phyloP scores from a whole-genome alignment of 495 filamentous ascomycete genomes.

The Diplogelasinospora grovesii region DNA sequence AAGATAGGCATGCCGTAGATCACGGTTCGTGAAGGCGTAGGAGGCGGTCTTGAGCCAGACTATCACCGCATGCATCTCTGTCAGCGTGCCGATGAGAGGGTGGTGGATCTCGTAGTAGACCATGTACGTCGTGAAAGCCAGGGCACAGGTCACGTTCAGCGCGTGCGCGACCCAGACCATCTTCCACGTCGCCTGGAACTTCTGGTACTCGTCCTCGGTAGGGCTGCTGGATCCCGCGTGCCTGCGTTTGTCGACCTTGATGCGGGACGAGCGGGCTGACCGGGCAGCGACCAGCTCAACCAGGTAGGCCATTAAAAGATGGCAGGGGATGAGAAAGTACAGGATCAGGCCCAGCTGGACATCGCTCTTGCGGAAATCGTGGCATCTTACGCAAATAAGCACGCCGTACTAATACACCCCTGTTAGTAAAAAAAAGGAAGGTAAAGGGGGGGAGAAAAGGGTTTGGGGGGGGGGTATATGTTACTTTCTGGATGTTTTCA shows the following conservation, averaged over 20 bases:
- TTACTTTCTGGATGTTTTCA: slow-evolving; percentile 97
- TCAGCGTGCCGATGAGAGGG: slow-evolving; percentile 85
- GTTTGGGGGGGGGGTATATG: too few relatives aligned
- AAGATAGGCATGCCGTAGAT: slow-evolving; percentile 82
- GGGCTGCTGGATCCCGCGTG: slow-evolving; percentile 42
- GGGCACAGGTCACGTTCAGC: slow-evolving; percentile 74
- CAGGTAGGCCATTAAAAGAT: slow-evolving; percentile 80
- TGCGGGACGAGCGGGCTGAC: slow-evolving; percentile 62
- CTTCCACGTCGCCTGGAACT: slow-evolving; percentile 68
- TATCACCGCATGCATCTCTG: slow-evolving; percentile 86
- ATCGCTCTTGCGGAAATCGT: slow-evolving; percentile 79
- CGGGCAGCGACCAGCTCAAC: slow-evolving; percentile 76
- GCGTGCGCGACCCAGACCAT: slow-evolving; percentile 70
- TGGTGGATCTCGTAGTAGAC: slow-evolving; percentile 90
- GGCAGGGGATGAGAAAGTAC: slow-evolving; percentile 79
- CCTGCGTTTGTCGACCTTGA: slow-evolving; percentile 49
- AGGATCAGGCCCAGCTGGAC: slow-evolving; percentile 65
- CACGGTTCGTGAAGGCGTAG: slow-evolving; percentile 93
- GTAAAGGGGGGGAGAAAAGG: slow-evolving; percentile 10
- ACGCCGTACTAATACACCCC: slow-evolving; percentile 69
- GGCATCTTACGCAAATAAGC: slow-evolving; percentile 83
- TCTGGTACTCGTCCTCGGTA: slow-evolving; percentile 48
- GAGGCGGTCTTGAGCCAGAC: slow-evolving; percentile 94
- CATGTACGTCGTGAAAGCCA: slow-evolving; percentile 70
- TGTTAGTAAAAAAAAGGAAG: slow-evolving; percentile 1